These are phyloP conservation scores for Pholiota molesta DNA, from an alignment of 768 basidiomycete genomes.

Conservation along the genomic window DNA sequence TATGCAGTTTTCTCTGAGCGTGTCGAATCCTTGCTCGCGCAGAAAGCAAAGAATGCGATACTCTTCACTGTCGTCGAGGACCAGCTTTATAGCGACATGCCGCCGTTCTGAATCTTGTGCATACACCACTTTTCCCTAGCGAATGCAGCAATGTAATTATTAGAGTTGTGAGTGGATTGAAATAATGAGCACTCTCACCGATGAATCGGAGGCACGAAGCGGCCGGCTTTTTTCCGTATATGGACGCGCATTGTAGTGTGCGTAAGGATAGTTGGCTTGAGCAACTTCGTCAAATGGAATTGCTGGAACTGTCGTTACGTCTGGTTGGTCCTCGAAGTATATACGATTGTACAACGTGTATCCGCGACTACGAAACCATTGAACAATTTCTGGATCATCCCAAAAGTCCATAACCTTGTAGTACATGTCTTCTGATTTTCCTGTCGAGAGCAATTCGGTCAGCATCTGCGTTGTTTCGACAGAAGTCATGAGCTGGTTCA, in stretches of 20 bases:
- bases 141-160: too few relatives aligned
- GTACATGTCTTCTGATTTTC: too few relatives aligned
- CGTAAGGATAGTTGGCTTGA: constrained; percentile 13
- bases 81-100: constrained; percentile 33
- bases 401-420: neutral
- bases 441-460: too few relatives aligned
- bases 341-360: constrained; percentile 12
- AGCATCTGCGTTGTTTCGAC: too few relatives aligned
- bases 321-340: neutral
- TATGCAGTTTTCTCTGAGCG: constrained; percentile 10
- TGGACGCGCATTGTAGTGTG: constrained; percentile 5
- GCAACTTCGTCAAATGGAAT: neutral
- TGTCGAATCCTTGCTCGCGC: constrained; percentile 10
- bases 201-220: neutral
- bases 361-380: constrained; percentile 14
- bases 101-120: constrained; percentile 24
- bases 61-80: constrained; percentile 25
- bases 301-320: neutral
- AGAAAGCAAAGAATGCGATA: constrained; percentile 25
- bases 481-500: too few relatives aligned
- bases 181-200: neutral
- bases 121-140: constrained; percentile 9
- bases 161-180: neutral
- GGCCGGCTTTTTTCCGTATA: neutral
- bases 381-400: constrained; percentile 1